Evolutionary conservation across 164 flowering plant genomes (phyloP), one percentile per base, ranked within the genome.

Genomic region (Stephania cephalantha): DNA sequence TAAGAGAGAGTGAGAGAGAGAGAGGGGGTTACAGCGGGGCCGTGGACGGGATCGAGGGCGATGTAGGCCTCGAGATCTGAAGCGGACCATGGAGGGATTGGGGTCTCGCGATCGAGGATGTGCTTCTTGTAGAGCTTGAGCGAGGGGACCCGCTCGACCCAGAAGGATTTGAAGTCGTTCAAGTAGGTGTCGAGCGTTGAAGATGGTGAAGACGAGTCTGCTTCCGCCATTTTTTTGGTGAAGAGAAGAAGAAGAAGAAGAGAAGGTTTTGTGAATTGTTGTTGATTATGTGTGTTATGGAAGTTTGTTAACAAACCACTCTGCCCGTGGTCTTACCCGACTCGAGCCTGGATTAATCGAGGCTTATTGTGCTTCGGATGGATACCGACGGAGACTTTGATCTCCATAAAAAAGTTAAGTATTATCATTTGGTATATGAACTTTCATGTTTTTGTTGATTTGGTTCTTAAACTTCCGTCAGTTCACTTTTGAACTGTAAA

Each of bases 61-160:
- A 95, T 88, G 87, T 93, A 95, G 11, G 81, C 88, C 6, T 95
- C 86, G 25, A 95, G 96, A 78, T 89, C 98, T 7, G 90, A 77
- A 18, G 74, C 75, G 46, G 95, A 84, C 98, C 98, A 91, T 42
- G 86, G 78, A 31, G 89, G 95, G 13, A 90, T 82, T 0, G 88
- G 89, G 45, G 78, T 82, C 6, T 90, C 92, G 5, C 88, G 90
- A 13, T 81, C 63, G 9, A 17, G 53, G 75, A 84, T 20, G 81
- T 85, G 82, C 75, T 75, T 82, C n/a, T 83, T 64, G 31, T 89
- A 88, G 85, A 85, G 81, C 0, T 87, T 87, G 12, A 88, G 73
- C 64, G 87, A 75, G 0, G 92, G 78, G 69, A 94, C 87, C 68
- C 90, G 83, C 76, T 89, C 90, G 0, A 74, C 68, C 92, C 90